phyloP scores from a whole-genome alignment of 192 early-diverging fungal genomes.

The Coemansia javaensis region DNA sequence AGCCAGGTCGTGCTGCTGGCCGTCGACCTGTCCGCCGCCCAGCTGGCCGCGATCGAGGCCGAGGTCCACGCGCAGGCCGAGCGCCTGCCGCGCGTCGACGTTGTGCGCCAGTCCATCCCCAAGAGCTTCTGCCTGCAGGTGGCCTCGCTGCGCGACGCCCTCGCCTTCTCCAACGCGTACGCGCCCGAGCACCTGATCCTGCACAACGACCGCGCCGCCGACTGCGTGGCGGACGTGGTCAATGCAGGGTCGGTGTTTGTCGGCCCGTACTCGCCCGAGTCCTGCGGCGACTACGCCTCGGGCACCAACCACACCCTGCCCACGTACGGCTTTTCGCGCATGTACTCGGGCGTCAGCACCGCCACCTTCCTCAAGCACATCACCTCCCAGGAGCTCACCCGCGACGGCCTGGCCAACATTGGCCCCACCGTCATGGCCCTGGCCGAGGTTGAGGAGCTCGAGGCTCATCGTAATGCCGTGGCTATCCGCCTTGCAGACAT shows the following conservation, averaged over 20 bases:
- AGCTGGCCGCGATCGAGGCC: slow-evolving; percentile 70
- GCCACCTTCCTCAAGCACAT: slow-evolving; percentile 96
- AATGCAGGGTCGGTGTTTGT: slow-evolving; percentile 99
- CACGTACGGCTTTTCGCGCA: slow-evolving; percentile 95
- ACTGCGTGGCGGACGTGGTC: slow-evolving; percentile 58
- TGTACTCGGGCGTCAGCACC: slow-evolving; percentile 99
- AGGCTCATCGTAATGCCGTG: slow-evolving; percentile 97
- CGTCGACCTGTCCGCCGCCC: slow-evolving; percentile 62
- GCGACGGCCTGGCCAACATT: slow-evolving; percentile 75
- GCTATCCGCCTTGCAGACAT: slow-evolving; percentile 70
- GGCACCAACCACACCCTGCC: slow-evolving; percentile 99
- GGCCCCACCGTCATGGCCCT: slow-evolving; percentile 91
- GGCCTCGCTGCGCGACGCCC: slow-evolving; percentile 65
- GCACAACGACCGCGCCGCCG: slow-evolving; percentile 73
- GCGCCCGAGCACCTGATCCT: slow-evolving; percentile 98
- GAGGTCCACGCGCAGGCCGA: slow-evolving; percentile 79
- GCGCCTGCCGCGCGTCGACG: slow-evolving; percentile 78
- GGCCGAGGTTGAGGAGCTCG: slow-evolving; percentile 92
- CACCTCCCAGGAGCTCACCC: slow-evolving; percentile 86
- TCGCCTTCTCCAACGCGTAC: slow-evolving; percentile 92
- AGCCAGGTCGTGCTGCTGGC: slow-evolving; percentile 94
- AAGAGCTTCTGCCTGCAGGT: slow-evolving; percentile 79
- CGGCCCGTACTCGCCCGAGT: slow-evolving; percentile 92
- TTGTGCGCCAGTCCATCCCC: slow-evolving; percentile 82
- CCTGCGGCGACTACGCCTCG: slow-evolving; percentile 98